Conservation (phyloP, 2,329 filamentous ascomycete genomes). For the Paradendryphiella salina region DNA sequence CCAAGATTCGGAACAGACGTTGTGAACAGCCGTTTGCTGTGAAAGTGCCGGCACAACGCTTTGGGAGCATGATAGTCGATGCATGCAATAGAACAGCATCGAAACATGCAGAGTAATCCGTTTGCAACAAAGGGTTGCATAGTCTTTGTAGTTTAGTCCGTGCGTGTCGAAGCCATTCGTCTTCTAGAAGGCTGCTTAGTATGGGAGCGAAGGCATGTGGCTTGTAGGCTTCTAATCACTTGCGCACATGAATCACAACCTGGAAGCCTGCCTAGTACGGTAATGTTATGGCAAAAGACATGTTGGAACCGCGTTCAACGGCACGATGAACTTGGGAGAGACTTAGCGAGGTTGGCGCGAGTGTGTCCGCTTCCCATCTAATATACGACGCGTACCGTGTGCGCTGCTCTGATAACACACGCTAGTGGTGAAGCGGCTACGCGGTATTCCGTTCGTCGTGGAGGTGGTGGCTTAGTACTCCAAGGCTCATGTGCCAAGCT, state of each 20-base stretch:
- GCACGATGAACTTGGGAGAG: conserved; percentile 2
- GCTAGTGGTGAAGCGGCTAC: background rate
- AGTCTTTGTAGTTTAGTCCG: conserved; percentile 13
- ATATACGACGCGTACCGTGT: conserved; percentile 6
- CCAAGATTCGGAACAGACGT: background rate
- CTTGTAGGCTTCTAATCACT: background rate
- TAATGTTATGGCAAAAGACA: background rate
- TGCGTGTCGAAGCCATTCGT: conserved; percentile 11
- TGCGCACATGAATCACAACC: background rate
- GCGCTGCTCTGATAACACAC: background rate
- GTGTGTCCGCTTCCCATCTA: background rate
- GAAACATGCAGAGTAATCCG: conserved; percentile 3
- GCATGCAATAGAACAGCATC: background rate
- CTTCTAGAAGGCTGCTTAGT: conserved; percentile 21
- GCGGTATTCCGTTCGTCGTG: conserved; percentile 4
- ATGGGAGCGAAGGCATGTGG: conserved; percentile 6
- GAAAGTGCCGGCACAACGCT: conserved; percentile 4
- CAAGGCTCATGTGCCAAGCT: background rate
- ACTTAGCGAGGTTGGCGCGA: conserved; percentile 1
- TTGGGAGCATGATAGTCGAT: background rate
- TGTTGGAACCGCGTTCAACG: conserved; percentile 1
- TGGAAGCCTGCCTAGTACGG: background rate
- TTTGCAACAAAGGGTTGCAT: conserved; percentile 11
- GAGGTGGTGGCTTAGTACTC: conserved; percentile 8
- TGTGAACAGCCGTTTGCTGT: background rate